Evolutionary conservation across 1,139 yeast genomes (phyloP), one percentile per base, ranked within the genome.

Genomic region (Sugiyamaella neomexicana): DNA sequence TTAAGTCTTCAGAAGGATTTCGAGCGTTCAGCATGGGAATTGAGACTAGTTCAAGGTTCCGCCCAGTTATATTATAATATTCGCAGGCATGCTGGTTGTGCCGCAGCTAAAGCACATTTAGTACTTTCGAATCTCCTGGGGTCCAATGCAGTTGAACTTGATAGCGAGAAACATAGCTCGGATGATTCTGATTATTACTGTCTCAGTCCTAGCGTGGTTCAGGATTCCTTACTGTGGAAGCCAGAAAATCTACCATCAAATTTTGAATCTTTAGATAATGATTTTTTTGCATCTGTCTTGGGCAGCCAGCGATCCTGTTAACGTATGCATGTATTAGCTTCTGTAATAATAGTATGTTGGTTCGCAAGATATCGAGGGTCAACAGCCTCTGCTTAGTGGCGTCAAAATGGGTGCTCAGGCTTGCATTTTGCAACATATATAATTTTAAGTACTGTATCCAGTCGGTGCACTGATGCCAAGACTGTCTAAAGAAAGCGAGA

Each of bases 231-330:
- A 16, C 12, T 29, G 7, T 51, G 54, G 54, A 45, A 41, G 17
- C 55, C 56, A 20, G 56, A 54, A 13, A 29, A 50, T 31, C 43
- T 54, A n/a, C 57, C 57, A 2, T 43, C 55, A 3, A 50, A 50
- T 50, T 34, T 56, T 37, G 54, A 42, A 5, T 53, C 53, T 9
- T 25, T 52, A 5, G 57, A 54, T 4, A 45, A 50, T 15, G 59
- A 56, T 39, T 56, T 56, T 46, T 56, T 56, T 39, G 53, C 57
- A 12, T 52, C 55, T 37, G 53, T 56, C 7, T 44, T 56, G 6
- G 59, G 59, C n/a, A 50, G 40, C 16, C 50, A 44, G 70, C 12
- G 68, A 59, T 34, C 65, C 69, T 45, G 50, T 13, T 46, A 38
- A 31, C n/a, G n/a, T 29, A 27, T 27, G 31, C 31, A 27, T 6